Conservation (phyloP, 495 filamentous ascomycete species). For the Trichoderma reesei region DNA sequence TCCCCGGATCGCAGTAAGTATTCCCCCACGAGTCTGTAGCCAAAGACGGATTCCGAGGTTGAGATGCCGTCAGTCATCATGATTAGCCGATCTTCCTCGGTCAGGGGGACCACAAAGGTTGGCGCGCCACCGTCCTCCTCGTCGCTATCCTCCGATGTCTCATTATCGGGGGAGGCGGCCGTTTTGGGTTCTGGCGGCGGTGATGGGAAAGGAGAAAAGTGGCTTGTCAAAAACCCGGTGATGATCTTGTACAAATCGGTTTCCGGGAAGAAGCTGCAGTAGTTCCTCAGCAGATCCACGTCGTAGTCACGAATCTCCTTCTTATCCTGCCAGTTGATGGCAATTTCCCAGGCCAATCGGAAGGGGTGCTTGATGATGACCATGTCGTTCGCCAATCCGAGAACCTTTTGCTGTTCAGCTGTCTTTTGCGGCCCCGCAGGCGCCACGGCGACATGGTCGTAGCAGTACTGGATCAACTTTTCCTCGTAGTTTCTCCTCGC, state of each 20-base stretch:
- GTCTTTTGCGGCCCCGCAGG: constrained; percentile 51
- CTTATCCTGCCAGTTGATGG: constrained; percentile 79
- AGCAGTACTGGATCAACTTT: constrained; percentile 72
- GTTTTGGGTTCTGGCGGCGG: constrained; percentile 13
- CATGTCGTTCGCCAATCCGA: constrained; percentile 73
- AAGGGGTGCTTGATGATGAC: constrained; percentile 93
- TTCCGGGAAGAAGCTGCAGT: constrained; percentile 74
- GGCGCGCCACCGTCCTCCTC: constrained; percentile 41
- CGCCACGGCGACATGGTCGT: constrained; percentile 61
- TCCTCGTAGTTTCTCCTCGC: constrained; percentile 78
- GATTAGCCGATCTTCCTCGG: constrained; percentile 61
- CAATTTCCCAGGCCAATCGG: constrained; percentile 80
- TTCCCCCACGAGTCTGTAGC: constrained; percentile 74
- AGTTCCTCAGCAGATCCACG: constrained; percentile 62
- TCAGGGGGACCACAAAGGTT: constrained; percentile 41
- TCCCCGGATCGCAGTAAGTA: constrained; percentile 82
- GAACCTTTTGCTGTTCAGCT: constrained; percentile 56
- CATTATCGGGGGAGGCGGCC: constrained; percentile 19
- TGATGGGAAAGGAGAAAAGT: constrained; percentile 72
- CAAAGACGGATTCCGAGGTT: constrained; percentile 63
- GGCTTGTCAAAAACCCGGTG: constrained; percentile 68
- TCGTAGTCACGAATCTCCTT: constrained; percentile 65
- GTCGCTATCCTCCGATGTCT: constrained; percentile 33
- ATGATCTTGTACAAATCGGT: constrained; percentile 71
- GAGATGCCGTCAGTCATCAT: constrained; percentile 79